A percentile compares a stretch with the other conserved stretches of the same genome.
These are phyloP conservation scores for Plasmodium relictum DNA, from an alignment of 169 alveolate genomes.

Conservation along the genomic window DNA sequence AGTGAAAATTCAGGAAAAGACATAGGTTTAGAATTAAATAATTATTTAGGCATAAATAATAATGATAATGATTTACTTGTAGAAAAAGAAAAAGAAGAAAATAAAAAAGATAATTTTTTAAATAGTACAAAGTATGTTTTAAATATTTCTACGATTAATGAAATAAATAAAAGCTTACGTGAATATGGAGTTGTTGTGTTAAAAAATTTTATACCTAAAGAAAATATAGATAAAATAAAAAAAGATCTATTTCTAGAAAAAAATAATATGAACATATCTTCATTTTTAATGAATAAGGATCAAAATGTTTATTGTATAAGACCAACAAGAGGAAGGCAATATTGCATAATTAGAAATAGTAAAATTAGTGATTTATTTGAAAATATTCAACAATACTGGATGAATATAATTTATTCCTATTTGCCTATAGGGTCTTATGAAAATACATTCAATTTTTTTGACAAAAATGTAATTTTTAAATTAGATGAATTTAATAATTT, in stretches of 20 bases:
- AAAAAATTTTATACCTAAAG: slow-evolving; percentile 29
- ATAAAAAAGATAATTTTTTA: background rate
- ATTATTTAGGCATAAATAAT: slow-evolving; percentile 20
- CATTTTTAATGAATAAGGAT: slow-evolving; percentile 45
- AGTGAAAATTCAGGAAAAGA: slow-evolving; percentile 67
- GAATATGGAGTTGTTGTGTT: slow-evolving; percentile 69
- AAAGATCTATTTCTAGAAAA: slow-evolving; percentile 48
- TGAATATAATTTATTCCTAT: slow-evolving; percentile 42
- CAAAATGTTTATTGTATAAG: slow-evolving; percentile 59
- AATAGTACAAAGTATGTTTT: slow-evolving; percentile 33
- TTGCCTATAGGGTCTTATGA: slow-evolving; percentile 47
- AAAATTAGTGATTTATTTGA: slow-evolving; percentile 40
- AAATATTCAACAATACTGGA: slow-evolving; percentile 66
- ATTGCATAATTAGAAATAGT: slow-evolving; percentile 60
- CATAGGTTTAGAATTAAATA: slow-evolving; percentile 39
- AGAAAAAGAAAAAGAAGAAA: background rate
- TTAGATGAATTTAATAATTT: slow-evolving; percentile 14
- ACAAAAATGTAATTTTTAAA: slow-evolving; percentile 23
- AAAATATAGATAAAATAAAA: slow-evolving; percentile 44
- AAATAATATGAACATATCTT: slow-evolving; percentile 33
- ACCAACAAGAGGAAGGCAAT: slow-evolving; percentile 74
- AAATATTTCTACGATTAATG: slow-evolving; percentile 48
- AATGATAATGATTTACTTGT: background rate
- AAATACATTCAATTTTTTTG: slow-evolving; percentile 20
- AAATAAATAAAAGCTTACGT: slow-evolving; percentile 33